phyloP scores from a whole-genome alignment of 169 alveolate species.

The Plasmodium cynomolgi region DNA sequence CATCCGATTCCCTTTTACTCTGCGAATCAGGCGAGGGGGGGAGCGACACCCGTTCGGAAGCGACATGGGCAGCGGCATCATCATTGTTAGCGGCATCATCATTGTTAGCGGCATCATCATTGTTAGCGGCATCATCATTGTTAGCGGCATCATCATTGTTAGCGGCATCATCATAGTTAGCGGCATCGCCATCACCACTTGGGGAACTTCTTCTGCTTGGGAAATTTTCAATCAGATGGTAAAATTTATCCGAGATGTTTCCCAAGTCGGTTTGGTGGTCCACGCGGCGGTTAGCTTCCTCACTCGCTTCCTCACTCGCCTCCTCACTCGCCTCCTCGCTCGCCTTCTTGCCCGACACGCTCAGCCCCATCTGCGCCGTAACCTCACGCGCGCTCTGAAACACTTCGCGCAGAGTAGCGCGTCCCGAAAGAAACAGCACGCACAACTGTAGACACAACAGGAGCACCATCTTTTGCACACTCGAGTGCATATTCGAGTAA shows the following conservation, averaged over 20 bases:
- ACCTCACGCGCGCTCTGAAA: not conserved
- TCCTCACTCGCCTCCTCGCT: not conserved
- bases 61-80: not conserved
- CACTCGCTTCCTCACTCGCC: not conserved
- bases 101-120: too few relatives aligned
- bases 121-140: not conserved
- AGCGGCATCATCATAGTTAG: not conserved
- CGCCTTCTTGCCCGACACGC: not conserved
- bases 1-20: not conserved
- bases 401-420: not conserved
- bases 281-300: not conserved
- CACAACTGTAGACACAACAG: constrained; percentile 21
- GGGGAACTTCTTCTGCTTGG: not conserved
- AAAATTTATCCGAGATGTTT: not conserved
- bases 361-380: not conserved
- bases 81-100: not conserved
- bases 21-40: not conserved
- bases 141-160: not conserved
- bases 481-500: constrained; percentile 12
- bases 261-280: not conserved
- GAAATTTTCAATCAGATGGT: not conserved
- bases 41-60: not conserved
- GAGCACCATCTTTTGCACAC: constrained; percentile 30
- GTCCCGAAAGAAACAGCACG: constrained; percentile 11
- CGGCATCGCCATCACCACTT: not conserved